Percentiles rank a stretch among this genome's conserved stretches.
phyloP scores from a whole-genome alignment of 139 green algal species.

The Nannochloris sp. region DNA sequence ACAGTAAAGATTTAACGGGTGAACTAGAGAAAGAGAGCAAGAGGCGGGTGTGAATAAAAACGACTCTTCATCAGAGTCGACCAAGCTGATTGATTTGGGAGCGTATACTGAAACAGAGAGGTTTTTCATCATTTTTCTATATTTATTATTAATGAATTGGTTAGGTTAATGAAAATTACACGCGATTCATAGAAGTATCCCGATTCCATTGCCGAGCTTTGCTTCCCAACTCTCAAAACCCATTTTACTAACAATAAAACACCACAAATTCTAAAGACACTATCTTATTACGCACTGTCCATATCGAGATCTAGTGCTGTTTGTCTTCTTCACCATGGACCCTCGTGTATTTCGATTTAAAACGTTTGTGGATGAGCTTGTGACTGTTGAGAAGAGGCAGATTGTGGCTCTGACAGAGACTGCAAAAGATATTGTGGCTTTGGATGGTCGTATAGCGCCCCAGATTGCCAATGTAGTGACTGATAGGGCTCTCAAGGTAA shows the following conservation, averaged over 20 bases:
- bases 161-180: too few relatives aligned
- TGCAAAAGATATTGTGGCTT: slow-evolving; percentile 15
- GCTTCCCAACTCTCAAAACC: background rate
- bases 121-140: too few relatives aligned
- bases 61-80: too few relatives aligned
- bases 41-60: too few relatives aligned
- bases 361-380: slow-evolving; percentile 18
- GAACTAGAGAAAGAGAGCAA: too few relatives aligned
- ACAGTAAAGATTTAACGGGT: too few relatives aligned
- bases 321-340: background rate
- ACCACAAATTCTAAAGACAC: background rate
- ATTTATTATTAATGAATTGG: too few relatives aligned
- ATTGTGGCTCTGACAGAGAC: slow-evolving; percentile 28
- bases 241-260: background rate
- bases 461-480: slow-evolving; percentile 16
- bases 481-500: slow-evolving; percentile 20
- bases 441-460: slow-evolving; percentile 6
- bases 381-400: slow-evolving; percentile 19
- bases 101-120: too few relatives aligned
- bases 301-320: background rate
- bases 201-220: background rate
- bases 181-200: background rate
- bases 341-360: slow-evolving; percentile 9
- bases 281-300: too few relatives aligned
- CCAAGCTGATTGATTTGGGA: too few relatives aligned